Evolutionary conservation across 73 alveolate species (phyloP).

Genomic region (Paramecium tetraurelia): DNA sequence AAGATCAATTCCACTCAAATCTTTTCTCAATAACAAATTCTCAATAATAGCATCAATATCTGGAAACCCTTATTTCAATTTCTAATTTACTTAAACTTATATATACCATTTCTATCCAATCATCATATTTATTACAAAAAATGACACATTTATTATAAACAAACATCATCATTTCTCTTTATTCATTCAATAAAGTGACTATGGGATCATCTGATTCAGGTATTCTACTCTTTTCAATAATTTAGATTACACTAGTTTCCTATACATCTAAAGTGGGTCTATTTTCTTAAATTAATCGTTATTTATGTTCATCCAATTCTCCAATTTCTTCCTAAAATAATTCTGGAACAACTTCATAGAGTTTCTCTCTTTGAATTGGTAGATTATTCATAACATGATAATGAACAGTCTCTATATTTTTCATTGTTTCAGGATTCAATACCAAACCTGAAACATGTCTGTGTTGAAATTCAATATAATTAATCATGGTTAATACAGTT

Average conservation of each 20-base stretch:
- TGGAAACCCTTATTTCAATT: constrained; percentile 51
- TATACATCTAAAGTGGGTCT: constrained; percentile 56
- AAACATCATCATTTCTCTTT: constrained; percentile 59
- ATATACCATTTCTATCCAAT: constrained; percentile 53
- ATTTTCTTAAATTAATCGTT: constrained; percentile 27
- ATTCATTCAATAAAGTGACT: neutral
- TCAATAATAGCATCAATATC: constrained; percentile 35
- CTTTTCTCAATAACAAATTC: neutral
- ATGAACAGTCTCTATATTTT: constrained; percentile 72
- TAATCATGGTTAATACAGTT: constrained; percentile 69
- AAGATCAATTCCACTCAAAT: constrained; percentile 27
- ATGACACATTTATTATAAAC: constrained; percentile 55
- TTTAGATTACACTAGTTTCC: constrained; percentile 35
- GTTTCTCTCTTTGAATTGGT: constrained; percentile 76
- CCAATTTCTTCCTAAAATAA: constrained; percentile 63
- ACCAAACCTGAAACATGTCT: constrained; percentile 72
- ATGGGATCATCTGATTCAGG: constrained; percentile 37
- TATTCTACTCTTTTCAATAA: constrained; percentile 33
- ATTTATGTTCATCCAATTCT: constrained; percentile 44
- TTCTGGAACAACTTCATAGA: constrained; percentile 80
- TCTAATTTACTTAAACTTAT: neutral
- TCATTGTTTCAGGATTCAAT: constrained; percentile 71
- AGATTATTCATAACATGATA: constrained; percentile 76
- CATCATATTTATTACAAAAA: constrained; percentile 55
- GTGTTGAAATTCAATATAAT: constrained; percentile 69